A percentile compares a stretch with the other conserved stretches of the same genome.
These are phyloP conservation scores for Calonectria pauciramosa DNA, from an alignment of 2,329 filamentous ascomycete genomes.

Conservation along the genomic window DNA sequence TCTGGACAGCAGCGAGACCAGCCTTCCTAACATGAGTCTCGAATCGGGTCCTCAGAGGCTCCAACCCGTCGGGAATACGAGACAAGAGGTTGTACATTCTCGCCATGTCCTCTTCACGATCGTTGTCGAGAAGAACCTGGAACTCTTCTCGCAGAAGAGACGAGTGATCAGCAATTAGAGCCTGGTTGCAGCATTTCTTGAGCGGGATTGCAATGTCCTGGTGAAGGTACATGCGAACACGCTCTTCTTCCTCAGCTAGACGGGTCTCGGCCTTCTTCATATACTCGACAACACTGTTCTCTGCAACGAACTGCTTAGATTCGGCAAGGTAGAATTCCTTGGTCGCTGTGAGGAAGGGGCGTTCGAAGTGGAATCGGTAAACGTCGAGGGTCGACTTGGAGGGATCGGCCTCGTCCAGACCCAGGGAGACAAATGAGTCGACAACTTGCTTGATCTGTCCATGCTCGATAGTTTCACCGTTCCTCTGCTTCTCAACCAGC, in stretches of 20 bases:
- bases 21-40: constrained; percentile 94
- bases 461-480: constrained; percentile 98
- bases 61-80: constrained; percentile 90
- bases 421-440: constrained; percentile 95
- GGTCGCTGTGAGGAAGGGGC: constrained; percentile 90
- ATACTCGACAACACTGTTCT: constrained; percentile 98
- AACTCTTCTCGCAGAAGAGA: constrained; percentile 93
- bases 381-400: constrained; percentile 96
- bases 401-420: constrained; percentile 91
- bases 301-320: constrained; percentile 92
- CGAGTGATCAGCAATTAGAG: constrained; percentile 91
- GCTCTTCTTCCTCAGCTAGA: constrained; percentile 92
- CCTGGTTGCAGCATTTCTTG: constrained; percentile 89
- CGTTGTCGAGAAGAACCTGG: constrained; percentile 91
- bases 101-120: constrained; percentile 94
- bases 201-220: constrained; percentile 87
- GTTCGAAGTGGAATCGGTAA: constrained; percentile 93
- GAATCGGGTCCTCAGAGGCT: constrained; percentile 88
- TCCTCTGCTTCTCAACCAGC: constrained; percentile 96
- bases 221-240: constrained; percentile 92
- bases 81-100: constrained; percentile 95
- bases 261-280: constrained; percentile 99
- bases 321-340: constrained; percentile 90
- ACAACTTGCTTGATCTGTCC: constrained; percentile 97
- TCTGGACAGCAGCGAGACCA: constrained; percentile 88